phyloP scores from a whole-genome alignment of 495 filamentous ascomycete genomes.

The Niebla homalea region DNA sequence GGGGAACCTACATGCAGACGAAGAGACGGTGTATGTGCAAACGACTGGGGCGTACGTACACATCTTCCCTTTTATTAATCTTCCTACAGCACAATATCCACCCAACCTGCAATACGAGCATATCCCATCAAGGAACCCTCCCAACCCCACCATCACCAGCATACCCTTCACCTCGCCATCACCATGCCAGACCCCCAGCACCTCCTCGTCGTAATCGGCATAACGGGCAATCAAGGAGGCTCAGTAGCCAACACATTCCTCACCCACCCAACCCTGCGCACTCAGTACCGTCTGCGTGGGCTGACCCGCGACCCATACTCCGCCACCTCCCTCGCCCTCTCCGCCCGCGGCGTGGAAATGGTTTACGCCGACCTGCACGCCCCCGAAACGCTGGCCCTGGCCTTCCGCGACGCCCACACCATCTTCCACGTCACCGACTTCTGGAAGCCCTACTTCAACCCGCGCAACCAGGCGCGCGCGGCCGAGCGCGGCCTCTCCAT shows the following conservation, averaged over 20 bases:
- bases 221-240: conserved; percentile 24
- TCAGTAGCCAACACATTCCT: conserved; percentile 31
- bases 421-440: conserved; percentile 43
- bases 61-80: no score
- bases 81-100: no score
- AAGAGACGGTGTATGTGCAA: no score
- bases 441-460: conserved; percentile 23
- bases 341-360: conserved; percentile 30
- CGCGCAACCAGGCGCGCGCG: conserved; percentile 9
- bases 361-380: conserved; percentile 32
- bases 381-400: conserved; percentile 22
- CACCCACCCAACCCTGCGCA: conserved; percentile 22
- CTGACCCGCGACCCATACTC: conserved; percentile 31
- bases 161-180: no score
- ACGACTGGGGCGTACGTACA: no score
- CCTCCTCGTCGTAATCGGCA: not conserved
- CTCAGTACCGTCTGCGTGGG: conserved; percentile 21
- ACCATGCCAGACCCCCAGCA: not conserved
- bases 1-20: no score
- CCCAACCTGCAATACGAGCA: no score
- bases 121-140: no score
- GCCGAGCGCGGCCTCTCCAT: conserved; percentile 20
- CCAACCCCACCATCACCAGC: no score
- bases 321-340: conserved; percentile 19
- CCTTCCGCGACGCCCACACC: conserved; percentile 30